These are phyloP conservation scores for Grosmannia huntii DNA, from an alignment of 2,329 filamentous ascomycete genomes.

Conservation along the genomic window DNA sequence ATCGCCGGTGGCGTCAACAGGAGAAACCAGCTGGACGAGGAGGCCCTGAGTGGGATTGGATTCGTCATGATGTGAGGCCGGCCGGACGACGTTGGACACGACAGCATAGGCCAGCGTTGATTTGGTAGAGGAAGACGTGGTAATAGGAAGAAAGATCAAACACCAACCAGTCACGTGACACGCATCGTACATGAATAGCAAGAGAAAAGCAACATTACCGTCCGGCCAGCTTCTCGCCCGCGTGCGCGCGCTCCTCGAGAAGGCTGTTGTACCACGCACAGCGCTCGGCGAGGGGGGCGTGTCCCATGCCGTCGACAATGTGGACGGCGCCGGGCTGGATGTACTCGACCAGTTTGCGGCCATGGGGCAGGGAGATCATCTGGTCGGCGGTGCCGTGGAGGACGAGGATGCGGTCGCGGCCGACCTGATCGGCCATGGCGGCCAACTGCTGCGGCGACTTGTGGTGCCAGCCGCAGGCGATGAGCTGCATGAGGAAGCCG, in stretches of 20 bases:
- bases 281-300: constrained; percentile 63
- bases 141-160: neutral
- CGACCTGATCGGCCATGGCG: constrained; percentile 54
- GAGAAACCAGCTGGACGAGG: constrained; percentile 64
- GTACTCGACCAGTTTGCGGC: constrained; percentile 50
- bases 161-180: no score
- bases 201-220: neutral
- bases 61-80: constrained; percentile 52
- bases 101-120: neutral
- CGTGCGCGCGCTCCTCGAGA: constrained; percentile 42
- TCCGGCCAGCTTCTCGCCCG: constrained; percentile 33
- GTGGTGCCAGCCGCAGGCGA: constrained; percentile 68
- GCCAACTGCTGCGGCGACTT: constrained; percentile 57
- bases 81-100: neutral
- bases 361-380: constrained; percentile 68
- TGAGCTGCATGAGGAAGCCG: constrained; percentile 64
- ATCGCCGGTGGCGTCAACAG: constrained; percentile 75
- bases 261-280: constrained; percentile 54
- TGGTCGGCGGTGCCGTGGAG: constrained; percentile 63
- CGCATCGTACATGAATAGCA: neutral
- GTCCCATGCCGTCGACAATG: constrained; percentile 60
- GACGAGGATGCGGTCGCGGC: constrained; percentile 61
- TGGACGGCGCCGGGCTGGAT: constrained; percentile 48
- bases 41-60: constrained; percentile 73
- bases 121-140: neutral